Base-by-base conservation (phyloP, 2,329 filamentous ascomycete species). In the Talaromyces verruculosus region DNA sequence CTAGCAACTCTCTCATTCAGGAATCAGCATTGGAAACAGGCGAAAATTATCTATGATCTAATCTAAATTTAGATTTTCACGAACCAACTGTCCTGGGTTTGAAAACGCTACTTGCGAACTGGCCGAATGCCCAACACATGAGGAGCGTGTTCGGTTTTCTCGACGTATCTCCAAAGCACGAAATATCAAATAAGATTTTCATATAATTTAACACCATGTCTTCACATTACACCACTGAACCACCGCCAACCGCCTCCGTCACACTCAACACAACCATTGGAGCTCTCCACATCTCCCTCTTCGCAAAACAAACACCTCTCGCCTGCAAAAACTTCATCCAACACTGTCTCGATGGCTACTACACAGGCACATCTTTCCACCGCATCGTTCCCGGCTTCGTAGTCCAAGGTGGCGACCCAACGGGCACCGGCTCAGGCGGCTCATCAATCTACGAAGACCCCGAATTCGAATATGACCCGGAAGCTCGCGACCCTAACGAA, bases 271-370 rank as follows among this genome's bases (percentile, higher is more conserved):
- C 95, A 10, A 96, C 92, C 6, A 84, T 89, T 55, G 95, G 95
- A 78, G 93, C 97, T 74, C 85, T 99, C 66, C 89, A 91, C 43
- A 86, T 99, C 79, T 92, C 97, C 78, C 88, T 99, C 65, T 99
- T 97, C 83, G 93, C 93, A 19, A 95, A 95, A 75, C 95, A 99
- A 79, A 91, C 92, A 0, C 95, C 95, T 8, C 84, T 97, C 68
- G 91, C 95, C 30, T 93, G 90, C 75, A 92, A 94, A 71, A 98
- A 97, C 82, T 99, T 99, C 79, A 85, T 99, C 43, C 95, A 99
- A 78, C 90, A 93, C 74, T 95, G 92, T 75, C 86, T 97, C 71
- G 93, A 99, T 76, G 93, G 93, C 71, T 98, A 98, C 83, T 99
- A 98, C 82, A 89, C 92, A 72, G 89, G 90, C 75, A 97, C 93